Evolutionary conservation across 2,329 filamentous ascomycete genomes (phyloP), one percentile per base, ranked within the genome.

Genomic region (Fusarium austroafricanum): DNA sequence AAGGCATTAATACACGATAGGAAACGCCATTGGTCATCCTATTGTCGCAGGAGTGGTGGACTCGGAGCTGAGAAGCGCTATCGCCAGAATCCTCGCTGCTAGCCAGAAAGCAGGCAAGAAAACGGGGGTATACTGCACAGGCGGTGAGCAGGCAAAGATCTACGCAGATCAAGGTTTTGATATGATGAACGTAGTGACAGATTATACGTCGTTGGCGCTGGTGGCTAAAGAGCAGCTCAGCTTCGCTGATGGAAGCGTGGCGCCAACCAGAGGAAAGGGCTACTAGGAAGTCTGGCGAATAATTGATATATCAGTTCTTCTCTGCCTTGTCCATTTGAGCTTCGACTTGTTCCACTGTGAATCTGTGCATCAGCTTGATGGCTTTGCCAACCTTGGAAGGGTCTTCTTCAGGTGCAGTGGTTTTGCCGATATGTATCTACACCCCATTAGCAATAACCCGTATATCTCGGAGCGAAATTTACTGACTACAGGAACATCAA

Each of bases 401-500:
- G 23, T 84, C 78, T 67, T 87, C 87, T 51, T 84, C 81, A 12
- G 81, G 80, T 2, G 82, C 77, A 10, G 78, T 79, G 12, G 81
- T 79, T 70, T 87, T 89, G 80, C 88, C 89, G 63, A 94, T 82
- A 61, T 89, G 87, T 66, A 89, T 87, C 87, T 89, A 17, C n/a
- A 40, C n/a, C 20, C 18, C 11, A 28, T 60, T 51, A 65, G 53
- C 26, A 51, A 18, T 17, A 6, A 7, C 14, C 20, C 7, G 21
- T 14, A 6, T 23, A 14, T 4, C 7, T 15, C 11, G 12, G 4
- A 21, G 6, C n/a, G 20, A 11, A 11, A 23, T 10, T 12, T 33
- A 78, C 84, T 73, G 81, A 94, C 92, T 74, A 94, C 92, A 0
- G 92, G 92, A 10, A 92, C 92, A 71, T 95, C 92, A 76, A 94